A percentile compares a stretch with the other conserved stretches of the same genome.
phyloP scores from a whole-genome alignment of 495 filamentous ascomycete species.

The Clohesyomyces aquaticus region DNA sequence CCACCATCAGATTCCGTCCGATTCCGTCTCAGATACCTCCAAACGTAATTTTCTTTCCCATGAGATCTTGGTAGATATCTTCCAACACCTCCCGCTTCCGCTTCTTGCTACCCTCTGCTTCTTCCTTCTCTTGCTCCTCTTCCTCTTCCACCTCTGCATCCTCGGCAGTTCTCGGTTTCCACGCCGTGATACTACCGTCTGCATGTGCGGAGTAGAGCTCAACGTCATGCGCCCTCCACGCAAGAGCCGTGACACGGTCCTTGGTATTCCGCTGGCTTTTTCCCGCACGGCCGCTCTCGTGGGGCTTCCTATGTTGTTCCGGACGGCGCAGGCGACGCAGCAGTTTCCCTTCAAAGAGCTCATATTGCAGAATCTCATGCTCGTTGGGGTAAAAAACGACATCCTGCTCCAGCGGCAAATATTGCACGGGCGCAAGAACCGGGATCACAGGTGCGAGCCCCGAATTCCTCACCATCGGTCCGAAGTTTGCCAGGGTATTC shows the following conservation, averaged over 20 bases:
- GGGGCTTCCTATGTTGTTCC: constrained; percentile 50
- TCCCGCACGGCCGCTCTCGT: constrained; percentile 40
- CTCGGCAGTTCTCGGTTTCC: constrained; percentile 58
- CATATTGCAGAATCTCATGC: constrained; percentile 74
- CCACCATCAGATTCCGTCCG: background rate
- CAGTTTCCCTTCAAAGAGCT: constrained; percentile 73
- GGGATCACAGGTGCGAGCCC: constrained; percentile 66
- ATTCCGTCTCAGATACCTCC: constrained; percentile 9
- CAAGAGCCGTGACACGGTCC: constrained; percentile 68
- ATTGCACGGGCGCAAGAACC: constrained; percentile 59
- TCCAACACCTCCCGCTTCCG: constrained; percentile 55
- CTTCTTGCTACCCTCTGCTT: constrained; percentile 48
- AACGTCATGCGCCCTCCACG: constrained; percentile 66
- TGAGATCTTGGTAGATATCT: constrained; percentile 57
- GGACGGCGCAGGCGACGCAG: constrained; percentile 69
- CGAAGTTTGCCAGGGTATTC: constrained; percentile 83
- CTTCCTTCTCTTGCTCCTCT: constrained; percentile 51
- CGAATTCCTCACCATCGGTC: constrained; percentile 72
- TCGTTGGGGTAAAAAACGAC: constrained; percentile 78
- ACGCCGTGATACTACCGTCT: constrained; percentile 63
- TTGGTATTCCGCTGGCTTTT: constrained; percentile 50
- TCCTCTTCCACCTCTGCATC: constrained; percentile 46
- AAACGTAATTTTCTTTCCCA: constrained; percentile 60
- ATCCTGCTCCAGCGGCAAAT: constrained; percentile 58
- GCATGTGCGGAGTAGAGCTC: constrained; percentile 61